Base-by-base conservation (phyloP, 306 rosid species). In the Sicyos edulis region DNA sequence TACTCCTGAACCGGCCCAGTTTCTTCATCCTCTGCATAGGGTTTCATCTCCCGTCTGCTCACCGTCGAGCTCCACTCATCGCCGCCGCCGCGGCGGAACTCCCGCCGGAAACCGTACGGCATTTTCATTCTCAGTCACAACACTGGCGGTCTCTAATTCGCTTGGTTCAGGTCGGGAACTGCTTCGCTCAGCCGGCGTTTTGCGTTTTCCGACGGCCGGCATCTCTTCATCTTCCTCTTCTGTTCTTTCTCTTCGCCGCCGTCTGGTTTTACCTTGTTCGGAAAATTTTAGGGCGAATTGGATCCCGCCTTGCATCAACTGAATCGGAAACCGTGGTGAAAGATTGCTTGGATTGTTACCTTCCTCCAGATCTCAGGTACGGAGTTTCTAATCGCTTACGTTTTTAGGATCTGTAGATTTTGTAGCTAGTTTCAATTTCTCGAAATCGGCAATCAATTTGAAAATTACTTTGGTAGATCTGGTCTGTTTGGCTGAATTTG, bases 161-260 rank as follows among this genome's bases (percentile, higher is more conserved):
- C 97, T 92, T 92, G 97, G 97, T 92, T 92, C 97, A 92, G 97
- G 96, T 92, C 97, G 97, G 97, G 97, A 92, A 86, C 95, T 80
- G 82, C 74, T 83, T 78, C 80, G 70, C 77, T 54, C 53, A 26
- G 40, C 49, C 19, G 20, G 55, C 24, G 53, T 9, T 57, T 32
- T 24, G 8, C 20, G 40, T 24, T n/a, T 22, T 53, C 37, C 70
- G 60, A 51, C 8, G 72, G 72, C 71, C 17, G 71, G 55, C 12
- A 26, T 22, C 29, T 40, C 70, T 42, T 42, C 17, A 11, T 22
- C 15, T 24, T 59, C 42, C 12, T 14, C 17, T n/a, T 54, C 22
- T 17, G 58, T 8, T 54, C 11, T 54, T 54, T 14, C 16, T 61
- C 32, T 61, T 14, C 0, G 42, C 42, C 19, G 71, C 55, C 37